A percentile compares a stretch with the other conserved stretches of the same genome.
Conservation (phyloP, 163 green algal genomes). For the Coccomyxa subellipsoidea region DNA sequence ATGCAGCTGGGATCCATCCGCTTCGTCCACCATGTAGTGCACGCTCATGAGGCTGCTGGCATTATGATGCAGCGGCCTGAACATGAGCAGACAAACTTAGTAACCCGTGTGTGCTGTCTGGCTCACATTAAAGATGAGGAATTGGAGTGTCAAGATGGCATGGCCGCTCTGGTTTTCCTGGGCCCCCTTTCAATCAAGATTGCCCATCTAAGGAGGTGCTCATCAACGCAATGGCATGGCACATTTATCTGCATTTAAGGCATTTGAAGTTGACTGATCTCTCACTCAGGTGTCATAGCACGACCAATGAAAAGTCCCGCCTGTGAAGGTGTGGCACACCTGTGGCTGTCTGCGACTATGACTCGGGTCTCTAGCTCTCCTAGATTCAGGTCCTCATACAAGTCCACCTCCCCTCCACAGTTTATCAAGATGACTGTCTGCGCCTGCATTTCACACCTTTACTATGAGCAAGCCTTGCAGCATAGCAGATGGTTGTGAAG, state of each 20-base stretch:
- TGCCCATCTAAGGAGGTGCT: too few species aligned
- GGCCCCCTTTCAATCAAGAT: too few species aligned
- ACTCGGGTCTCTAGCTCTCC: slow-evolving; percentile 70
- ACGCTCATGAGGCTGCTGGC: slow-evolving; percentile 29
- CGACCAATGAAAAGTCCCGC: too few species aligned
- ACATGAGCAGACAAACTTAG: neutral
- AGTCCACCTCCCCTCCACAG: slow-evolving; percentile 74
- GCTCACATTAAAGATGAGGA: too few species aligned
- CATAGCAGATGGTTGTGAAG: too few species aligned
- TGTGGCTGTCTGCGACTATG: slow-evolving; percentile 82
- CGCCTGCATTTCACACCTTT: slow-evolving; percentile 32
- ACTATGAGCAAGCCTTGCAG: slow-evolving; percentile 4
- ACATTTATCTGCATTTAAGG: too few species aligned
- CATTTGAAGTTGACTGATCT: too few species aligned
- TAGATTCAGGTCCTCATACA: slow-evolving; percentile 23
- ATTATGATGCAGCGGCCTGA: slow-evolving; percentile 49
- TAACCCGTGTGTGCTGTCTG: neutral
- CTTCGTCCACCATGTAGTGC: slow-evolving; percentile 32
- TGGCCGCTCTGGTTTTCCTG: too few species aligned
- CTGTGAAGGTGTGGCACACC: slow-evolving; percentile 10
- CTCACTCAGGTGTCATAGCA: too few species aligned
- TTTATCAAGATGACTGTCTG: slow-evolving; percentile 73
- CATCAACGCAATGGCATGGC: too few species aligned
- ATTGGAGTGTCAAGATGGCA: too few species aligned
- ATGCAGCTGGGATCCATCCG: slow-evolving; percentile 27